Percentiles rank a stretch among this genome's conserved stretches.
Evolutionary conservation across 441 rosid species (phyloP).

Genomic region (Lepidium campestre): DNA sequence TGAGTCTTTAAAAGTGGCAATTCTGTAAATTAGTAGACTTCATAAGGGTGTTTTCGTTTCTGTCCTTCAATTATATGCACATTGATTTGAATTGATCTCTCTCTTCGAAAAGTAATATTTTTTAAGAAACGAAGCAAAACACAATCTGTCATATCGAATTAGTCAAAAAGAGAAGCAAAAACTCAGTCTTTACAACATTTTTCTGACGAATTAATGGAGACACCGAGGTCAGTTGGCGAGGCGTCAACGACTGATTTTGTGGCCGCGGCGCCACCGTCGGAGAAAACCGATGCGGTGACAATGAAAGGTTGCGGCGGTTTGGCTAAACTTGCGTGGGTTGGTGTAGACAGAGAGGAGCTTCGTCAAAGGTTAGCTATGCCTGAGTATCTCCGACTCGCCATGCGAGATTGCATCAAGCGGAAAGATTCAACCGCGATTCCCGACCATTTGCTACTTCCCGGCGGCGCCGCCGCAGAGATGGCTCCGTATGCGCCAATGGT

Average conservation of each 20-base stretch:
- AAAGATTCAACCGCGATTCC: conserved; percentile 33
- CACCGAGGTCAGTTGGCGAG: conserved; percentile 36
- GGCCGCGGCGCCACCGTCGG: conserved; percentile 37
- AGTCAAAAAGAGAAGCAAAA: not conserved
- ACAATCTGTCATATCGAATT: conserved; percentile 1
- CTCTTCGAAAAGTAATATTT: not conserved
- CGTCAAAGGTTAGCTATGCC: conserved; percentile 52
- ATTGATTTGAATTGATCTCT: conserved; percentile 5
- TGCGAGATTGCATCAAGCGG: conserved; percentile 51
- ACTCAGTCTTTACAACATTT: not conserved
- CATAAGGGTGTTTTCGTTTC: not conserved
- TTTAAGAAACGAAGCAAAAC: not conserved
- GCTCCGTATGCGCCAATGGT: conserved; percentile 70
- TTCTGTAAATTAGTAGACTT: not conserved
- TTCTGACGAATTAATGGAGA: conserved; percentile 30
- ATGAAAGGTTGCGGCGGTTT: conserved; percentile 64
- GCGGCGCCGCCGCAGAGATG: conserved; percentile 20
- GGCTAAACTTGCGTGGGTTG: conserved; percentile 53
- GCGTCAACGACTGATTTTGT: conserved; percentile 49
- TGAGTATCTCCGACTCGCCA: conserved; percentile 60
- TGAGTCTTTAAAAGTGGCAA: not conserved
- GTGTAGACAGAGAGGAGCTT: conserved; percentile 67
- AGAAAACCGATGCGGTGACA: conserved; percentile 52
- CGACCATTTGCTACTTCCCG: conserved; percentile 27
- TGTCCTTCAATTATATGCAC: not conserved